phyloP scores from a whole-genome alignment of 306 rosid genomes.

The Cucumis melo region DNA sequence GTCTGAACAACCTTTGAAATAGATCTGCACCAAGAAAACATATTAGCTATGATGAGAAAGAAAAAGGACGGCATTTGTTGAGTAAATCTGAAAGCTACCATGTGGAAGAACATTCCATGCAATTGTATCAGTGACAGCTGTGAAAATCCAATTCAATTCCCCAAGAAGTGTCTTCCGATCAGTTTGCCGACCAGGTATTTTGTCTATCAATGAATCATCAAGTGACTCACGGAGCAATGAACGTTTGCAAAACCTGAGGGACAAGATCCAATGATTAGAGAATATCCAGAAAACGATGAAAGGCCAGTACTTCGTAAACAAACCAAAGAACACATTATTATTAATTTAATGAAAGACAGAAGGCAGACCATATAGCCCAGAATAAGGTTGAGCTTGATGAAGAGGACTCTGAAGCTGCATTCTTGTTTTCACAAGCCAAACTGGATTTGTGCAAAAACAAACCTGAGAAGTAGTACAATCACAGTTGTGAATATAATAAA shows the following conservation, averaged over 20 bases:
- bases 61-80: not conserved
- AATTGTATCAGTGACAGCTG: conserved; percentile 96
- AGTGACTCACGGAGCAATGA: conserved; percentile 71
- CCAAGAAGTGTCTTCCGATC: conserved; percentile 94
- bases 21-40: conserved; percentile 51
- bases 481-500: too few species aligned
- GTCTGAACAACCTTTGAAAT: conserved; percentile 92
- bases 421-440: too few species aligned
- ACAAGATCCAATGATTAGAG: conserved; percentile 9
- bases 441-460: too few species aligned
- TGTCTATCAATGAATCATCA: conserved; percentile 72
- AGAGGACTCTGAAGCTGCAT: too few species aligned
- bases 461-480: too few species aligned
- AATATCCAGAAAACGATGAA: not conserved
- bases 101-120: conserved; percentile 99
- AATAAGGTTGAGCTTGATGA: too few species aligned
- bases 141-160: conserved; percentile 97
- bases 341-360: too few species aligned
- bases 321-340: not conserved
- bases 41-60: not conserved
- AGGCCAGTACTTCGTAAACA: not conserved
- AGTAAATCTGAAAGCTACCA: conserved; percentile 32
- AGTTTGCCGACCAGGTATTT: conserved; percentile 93
- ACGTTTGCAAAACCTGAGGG: conserved; percentile 78
- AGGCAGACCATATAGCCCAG: too few species aligned